These are phyloP conservation scores for Serendipita sp. DNA, from an alignment of 768 basidiomycete species.

Conservation along the genomic window DNA sequence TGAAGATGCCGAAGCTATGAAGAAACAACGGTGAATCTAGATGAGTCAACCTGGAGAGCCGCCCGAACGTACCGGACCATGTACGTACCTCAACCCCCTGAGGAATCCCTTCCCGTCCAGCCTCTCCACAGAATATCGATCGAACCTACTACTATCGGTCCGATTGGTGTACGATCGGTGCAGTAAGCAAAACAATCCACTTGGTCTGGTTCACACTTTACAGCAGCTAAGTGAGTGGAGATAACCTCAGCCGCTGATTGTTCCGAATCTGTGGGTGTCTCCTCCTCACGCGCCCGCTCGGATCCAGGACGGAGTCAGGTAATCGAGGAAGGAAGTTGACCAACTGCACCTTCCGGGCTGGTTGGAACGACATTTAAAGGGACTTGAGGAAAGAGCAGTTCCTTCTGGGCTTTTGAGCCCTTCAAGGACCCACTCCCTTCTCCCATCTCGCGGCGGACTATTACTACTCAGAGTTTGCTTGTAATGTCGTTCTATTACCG, in stretches of 20 bases:
- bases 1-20: slow-evolving; percentile 74
- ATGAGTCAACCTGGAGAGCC: background rate
- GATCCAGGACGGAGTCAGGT: background rate
- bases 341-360: too few relatives aligned
- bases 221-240: background rate
- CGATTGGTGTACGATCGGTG: too few relatives aligned
- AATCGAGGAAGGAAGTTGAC: background rate
- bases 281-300: background rate
- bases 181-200: background rate
- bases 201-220: background rate
- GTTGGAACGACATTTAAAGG: too few relatives aligned
- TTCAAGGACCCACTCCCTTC: too few relatives aligned
- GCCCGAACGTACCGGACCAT: slow-evolving; percentile 56
- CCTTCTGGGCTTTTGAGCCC: too few relatives aligned
- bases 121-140: too few relatives aligned
- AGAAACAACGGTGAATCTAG: background rate
- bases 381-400: too few relatives aligned
- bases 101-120: slow-evolving; percentile 59
- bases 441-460: too few relatives aligned
- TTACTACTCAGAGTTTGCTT: too few relatives aligned
- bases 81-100: slow-evolving; percentile 54
- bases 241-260: background rate
- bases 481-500: too few relatives aligned
- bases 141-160: too few relatives aligned
- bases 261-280: background rate